phyloP scores from a whole-genome alignment of 2,329 filamentous ascomycete species.

The Davidsoniella neocaledoniae region DNA sequence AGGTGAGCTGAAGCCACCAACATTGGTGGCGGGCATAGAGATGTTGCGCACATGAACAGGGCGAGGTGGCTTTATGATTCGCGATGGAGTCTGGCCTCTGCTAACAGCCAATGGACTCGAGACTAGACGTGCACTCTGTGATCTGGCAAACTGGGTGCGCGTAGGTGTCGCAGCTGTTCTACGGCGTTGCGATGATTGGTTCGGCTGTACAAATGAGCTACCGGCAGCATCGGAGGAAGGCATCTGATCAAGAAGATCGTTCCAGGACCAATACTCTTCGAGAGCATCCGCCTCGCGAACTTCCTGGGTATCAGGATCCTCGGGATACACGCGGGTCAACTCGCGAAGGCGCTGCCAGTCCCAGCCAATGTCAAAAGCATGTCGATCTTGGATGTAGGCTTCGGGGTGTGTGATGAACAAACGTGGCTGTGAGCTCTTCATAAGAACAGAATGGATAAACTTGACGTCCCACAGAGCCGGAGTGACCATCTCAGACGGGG shows the following conservation, averaged over 20 bases:
- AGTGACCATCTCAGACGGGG: conserved; percentile 55
- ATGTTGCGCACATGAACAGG: conserved; percentile 30
- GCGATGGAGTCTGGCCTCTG: conserved; percentile 26
- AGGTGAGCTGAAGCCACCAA: conserved; percentile 30
- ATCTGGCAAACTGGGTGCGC: background rate
- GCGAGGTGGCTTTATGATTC: conserved; percentile 28
- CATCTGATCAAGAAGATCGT: conserved; percentile 44
- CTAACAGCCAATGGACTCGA: conserved; percentile 20
- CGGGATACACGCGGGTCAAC: conserved; percentile 38
- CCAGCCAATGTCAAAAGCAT: conserved; percentile 40
- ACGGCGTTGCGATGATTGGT: background rate
- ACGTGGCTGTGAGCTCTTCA: conserved; percentile 50
- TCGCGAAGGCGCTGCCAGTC: conserved; percentile 54
- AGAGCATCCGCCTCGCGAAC: conserved; percentile 44
- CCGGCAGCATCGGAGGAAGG: conserved; percentile 16
- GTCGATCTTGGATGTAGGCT: conserved; percentile 51
- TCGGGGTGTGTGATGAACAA: conserved; percentile 62
- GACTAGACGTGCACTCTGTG: conserved; percentile 22
- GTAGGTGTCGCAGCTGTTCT: background rate
- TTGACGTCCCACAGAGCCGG: conserved; percentile 53
- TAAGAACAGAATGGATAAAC: conserved; percentile 56
- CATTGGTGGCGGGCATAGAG: conserved; percentile 32
- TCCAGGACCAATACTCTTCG: conserved; percentile 52
- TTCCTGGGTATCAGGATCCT: conserved; percentile 25
- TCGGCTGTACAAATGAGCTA: background rate